A percentile compares a stretch with the other conserved stretches of the same genome.
These are phyloP conservation scores for Fusarium musae DNA, from an alignment of 2,329 filamentous ascomycete species.

Conservation along the genomic window DNA sequence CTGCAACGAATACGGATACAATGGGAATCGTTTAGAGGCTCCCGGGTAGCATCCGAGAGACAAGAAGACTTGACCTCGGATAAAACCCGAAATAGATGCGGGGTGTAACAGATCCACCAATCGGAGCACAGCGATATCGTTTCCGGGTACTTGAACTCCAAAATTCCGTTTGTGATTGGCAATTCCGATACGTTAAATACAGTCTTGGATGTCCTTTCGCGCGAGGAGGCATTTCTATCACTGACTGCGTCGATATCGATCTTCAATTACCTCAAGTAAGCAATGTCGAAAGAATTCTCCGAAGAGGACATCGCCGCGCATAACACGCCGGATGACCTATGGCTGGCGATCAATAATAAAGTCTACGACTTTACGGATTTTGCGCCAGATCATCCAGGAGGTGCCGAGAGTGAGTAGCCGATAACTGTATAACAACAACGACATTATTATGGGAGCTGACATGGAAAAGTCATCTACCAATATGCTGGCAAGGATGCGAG, in stretches of 20 bases:
- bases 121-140: background rate
- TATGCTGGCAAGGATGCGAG: slow-evolving; percentile 44
- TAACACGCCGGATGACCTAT: slow-evolving; percentile 61
- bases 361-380: slow-evolving; percentile 66
- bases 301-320: slow-evolving; percentile 59
- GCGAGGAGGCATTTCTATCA: accelerated
- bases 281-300: slow-evolving; percentile 44
- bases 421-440: accelerated
- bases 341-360: slow-evolving; percentile 74
- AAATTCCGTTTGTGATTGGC: background rate
- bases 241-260: accelerated
- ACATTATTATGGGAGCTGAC: accelerated
- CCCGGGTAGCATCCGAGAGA: background rate
- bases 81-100: background rate
- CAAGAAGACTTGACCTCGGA: background rate
- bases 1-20: accelerated
- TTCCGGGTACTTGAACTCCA: background rate
- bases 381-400: slow-evolving; percentile 39
- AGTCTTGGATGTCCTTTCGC: background rate
- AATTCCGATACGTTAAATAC: background rate
- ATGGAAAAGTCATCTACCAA: slow-evolving; percentile 37
- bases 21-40: accelerated
- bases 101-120: background rate
- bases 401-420: slow-evolving; percentile 18
- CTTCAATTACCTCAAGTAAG: accelerated